These are phyloP conservation scores for Aureobasidium sp. DNA, from an alignment of 2,329 filamentous ascomycete genomes.

Conservation along the genomic window DNA sequence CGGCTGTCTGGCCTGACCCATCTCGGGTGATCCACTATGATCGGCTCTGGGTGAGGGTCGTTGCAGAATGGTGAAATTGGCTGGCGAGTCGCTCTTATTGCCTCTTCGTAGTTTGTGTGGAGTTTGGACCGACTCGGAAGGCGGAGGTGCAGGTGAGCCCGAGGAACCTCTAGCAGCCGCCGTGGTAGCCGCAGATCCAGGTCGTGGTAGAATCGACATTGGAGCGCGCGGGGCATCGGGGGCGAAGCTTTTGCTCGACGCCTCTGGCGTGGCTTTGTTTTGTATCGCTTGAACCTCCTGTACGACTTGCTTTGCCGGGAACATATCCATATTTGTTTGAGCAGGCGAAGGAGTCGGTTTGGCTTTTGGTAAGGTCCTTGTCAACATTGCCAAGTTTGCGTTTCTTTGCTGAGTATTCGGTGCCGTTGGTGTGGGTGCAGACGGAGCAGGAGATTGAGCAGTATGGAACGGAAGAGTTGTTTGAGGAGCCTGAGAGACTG, in stretches of 20 bases:
- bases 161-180: not conserved
- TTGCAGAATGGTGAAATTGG: constrained; percentile 20
- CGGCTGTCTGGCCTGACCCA: not conserved
- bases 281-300: constrained; percentile 3
- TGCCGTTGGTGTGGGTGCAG: not conserved
- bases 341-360: constrained; percentile 15
- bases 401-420: constrained; percentile 18
- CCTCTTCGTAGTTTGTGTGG: constrained; percentile 14
- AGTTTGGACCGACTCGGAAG: constrained; percentile 14
- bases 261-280: not conserved
- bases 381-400: constrained; percentile 28
- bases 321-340: constrained; percentile 8
- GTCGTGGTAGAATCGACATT: constrained; percentile 16
- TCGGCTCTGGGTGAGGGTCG: constrained; percentile 15
- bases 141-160: constrained; percentile 19
- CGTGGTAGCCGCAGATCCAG: constrained; percentile 9
- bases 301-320: constrained; percentile 16
- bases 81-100: constrained; percentile 16
- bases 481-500: not conserved
- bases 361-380: constrained; percentile 26
- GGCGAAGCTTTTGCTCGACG: not conserved
- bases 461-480: not conserved
- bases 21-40: constrained; percentile 16
- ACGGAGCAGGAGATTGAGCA: not conserved
- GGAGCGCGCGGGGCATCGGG: constrained; percentile 10